Evolutionary conservation across 1,139 yeast species (phyloP).

Genomic region (Suzukiozyma palmioleophila): DNA sequence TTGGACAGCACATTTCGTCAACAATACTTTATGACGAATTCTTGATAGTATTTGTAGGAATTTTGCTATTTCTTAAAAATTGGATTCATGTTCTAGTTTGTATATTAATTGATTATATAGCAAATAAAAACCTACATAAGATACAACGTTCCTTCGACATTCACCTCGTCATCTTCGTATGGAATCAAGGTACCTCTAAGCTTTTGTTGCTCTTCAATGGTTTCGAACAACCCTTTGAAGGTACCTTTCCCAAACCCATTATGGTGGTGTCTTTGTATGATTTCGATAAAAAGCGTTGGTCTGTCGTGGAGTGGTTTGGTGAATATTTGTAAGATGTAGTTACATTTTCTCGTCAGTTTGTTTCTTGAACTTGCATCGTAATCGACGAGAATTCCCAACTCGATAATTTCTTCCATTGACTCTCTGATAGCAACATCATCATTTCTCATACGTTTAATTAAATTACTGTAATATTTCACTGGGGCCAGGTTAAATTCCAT

Average conservation of each 20-base stretch:
- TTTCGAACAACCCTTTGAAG: constrained; percentile 74
- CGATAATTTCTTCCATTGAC: constrained; percentile 34
- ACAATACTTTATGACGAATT: neutral
- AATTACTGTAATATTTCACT: constrained; percentile 47
- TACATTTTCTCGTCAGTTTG: constrained; percentile 29
- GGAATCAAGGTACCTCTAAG: constrained; percentile 43
- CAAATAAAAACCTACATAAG: no score
- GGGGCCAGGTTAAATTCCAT: constrained; percentile 66
- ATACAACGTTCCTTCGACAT: neutral
- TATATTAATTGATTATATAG: no score
- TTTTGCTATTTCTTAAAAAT: no score
- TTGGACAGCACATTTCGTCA: neutral
- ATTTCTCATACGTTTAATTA: constrained; percentile 37
- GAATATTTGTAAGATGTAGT: constrained; percentile 73
- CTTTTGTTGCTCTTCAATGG: constrained; percentile 62
- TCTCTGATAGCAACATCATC: constrained; percentile 43
- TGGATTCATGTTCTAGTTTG: no score
- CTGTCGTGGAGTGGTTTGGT: constrained; percentile 73
- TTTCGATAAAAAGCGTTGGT: constrained; percentile 77
- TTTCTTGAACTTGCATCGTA: constrained; percentile 51
- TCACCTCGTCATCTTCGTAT: neutral
- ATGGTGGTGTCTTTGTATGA: constrained; percentile 75
- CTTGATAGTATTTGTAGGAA: neutral
- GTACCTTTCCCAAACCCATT: constrained; percentile 88
- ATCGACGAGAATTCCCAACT: constrained; percentile 61